Evolutionary conservation across 192 early-diverging fungal genomes (phyloP), one percentile per base, ranked within the genome.

Genomic region (Linnemannia elongata): DNA sequence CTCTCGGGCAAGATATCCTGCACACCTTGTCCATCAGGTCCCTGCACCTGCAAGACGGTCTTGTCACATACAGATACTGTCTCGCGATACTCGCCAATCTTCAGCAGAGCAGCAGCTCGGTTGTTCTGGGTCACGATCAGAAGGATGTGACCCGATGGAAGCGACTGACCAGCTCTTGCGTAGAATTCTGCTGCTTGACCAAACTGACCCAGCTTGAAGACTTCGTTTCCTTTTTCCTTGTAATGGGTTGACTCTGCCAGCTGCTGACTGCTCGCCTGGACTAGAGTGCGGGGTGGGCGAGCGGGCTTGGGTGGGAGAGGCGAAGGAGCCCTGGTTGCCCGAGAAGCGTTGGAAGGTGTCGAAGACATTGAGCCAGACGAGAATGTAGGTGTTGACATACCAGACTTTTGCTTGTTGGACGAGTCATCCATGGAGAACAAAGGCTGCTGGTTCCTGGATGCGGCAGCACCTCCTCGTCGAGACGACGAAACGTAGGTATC

Each of bases 191-290:
- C 94, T 0, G 97, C 97, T 15, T 95, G 94, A 66, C 91, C 94
- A 89, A 94, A 99, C 88, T 99, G 96, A 4, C 98, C 98, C 36
- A 95, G 90, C 84, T 97, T 98, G 88, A 97, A 99, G 17, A 88
- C 79, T 13, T 94, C 94, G 82, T 98, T 98, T 73, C 97, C 97
- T 30, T 81, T 81, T 24, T 91, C 88, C 75, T 95, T 94, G 79
- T 88, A 76, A 5, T 68, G 63, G 69, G 90, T 88, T 1, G 88
- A 89, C 38, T 72, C 82, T 45, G 70, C 38, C 30, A 93, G n/a
- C 20, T 89, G 88, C 38, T 88, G 86, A 39, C 84, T 41, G 1
- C 85, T 72, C 12, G 90, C 93, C 80, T 82, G 87, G 69, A 89
- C 90, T 71, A 88, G 76, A 6, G 76, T 84, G 55, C 83, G 87